Conservation (phyloP, 2,329 filamentous ascomycete species). For the Hypoxylon sp. region DNA sequence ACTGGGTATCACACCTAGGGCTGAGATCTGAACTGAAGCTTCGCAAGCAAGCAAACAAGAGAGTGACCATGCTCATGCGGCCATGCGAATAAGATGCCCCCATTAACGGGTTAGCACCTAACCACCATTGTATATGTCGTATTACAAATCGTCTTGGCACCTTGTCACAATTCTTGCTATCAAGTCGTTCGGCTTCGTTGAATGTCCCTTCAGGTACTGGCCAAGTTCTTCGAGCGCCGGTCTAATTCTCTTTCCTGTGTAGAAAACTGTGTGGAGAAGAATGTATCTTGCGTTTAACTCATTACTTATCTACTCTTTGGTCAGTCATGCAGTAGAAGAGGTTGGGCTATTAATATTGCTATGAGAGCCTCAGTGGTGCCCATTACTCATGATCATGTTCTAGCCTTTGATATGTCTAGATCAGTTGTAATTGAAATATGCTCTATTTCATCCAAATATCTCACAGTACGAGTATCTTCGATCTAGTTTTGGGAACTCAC, state of each 20-base stretch:
- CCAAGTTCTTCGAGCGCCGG: not conserved
- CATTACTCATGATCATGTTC: no score
- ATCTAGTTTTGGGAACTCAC: not conserved
- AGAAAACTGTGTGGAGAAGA: not conserved
- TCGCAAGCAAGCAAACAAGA: not conserved
- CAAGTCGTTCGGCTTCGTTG: not conserved
- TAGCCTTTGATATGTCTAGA: not conserved
- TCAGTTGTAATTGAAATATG: not conserved
- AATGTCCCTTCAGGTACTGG: not conserved
- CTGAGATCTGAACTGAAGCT: constrained; percentile 5
- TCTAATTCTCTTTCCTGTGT: not conserved
- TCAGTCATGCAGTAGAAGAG: not conserved
- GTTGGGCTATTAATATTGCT: not conserved
- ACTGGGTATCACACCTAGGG: constrained; percentile 4
- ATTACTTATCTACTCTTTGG: not conserved
- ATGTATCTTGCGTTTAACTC: not conserved
- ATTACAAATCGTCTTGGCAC: not conserved
- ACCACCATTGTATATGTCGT: not conserved
- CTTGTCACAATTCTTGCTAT: not conserved
- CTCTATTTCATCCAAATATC: not conserved
- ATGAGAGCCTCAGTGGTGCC: no score
- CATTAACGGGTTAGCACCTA: not conserved
- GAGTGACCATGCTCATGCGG: not conserved
- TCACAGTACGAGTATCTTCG: not conserved
- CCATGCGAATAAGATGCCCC: not conserved